These are phyloP conservation scores for Sarcodon sp. DNA, from an alignment of 768 basidiomycete species.

Conservation along the genomic window DNA sequence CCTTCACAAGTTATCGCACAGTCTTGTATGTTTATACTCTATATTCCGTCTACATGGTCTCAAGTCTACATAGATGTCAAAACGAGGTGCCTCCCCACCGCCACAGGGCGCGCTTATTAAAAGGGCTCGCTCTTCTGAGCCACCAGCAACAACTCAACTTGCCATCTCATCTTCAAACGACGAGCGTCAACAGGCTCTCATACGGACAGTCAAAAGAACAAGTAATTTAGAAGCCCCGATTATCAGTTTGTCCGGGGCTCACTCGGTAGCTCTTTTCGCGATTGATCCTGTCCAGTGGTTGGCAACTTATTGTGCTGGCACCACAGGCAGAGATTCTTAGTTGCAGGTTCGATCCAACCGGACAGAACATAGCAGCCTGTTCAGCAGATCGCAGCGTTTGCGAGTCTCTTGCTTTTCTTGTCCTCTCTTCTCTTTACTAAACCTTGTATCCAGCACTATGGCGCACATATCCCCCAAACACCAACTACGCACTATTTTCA, in stretches of 20 bases:
- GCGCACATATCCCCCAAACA: conserved; percentile 86
- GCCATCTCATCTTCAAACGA: conserved; percentile 66
- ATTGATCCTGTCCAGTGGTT: background rate
- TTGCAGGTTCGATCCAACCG: conserved; percentile 89
- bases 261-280: conserved; percentile 46
- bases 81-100: conserved; percentile 52
- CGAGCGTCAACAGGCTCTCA: conserved; percentile 63
- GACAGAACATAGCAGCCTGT: conserved; percentile 87
- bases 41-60: too few relatives aligned
- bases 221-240: conserved; percentile 91
- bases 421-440: background rate
- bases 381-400: conserved; percentile 86
- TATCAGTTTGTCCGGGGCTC: conserved; percentile 78
- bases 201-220: conserved; percentile 84
- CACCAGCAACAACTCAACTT: conserved; percentile 48
- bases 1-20: too few relatives aligned
- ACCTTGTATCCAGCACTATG: conserved; percentile 53
- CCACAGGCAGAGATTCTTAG: conserved; percentile 74
- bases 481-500: conserved; percentile 80
- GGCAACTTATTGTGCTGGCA: background rate
- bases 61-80: conserved; percentile 38
- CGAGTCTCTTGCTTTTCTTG: conserved; percentile 25
- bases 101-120: conserved; percentile 46
- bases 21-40: too few relatives aligned
- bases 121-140: conserved; percentile 35